phyloP scores from a whole-genome alignment of 345 rosid species.

The Barbarea vulgaris region DNA sequence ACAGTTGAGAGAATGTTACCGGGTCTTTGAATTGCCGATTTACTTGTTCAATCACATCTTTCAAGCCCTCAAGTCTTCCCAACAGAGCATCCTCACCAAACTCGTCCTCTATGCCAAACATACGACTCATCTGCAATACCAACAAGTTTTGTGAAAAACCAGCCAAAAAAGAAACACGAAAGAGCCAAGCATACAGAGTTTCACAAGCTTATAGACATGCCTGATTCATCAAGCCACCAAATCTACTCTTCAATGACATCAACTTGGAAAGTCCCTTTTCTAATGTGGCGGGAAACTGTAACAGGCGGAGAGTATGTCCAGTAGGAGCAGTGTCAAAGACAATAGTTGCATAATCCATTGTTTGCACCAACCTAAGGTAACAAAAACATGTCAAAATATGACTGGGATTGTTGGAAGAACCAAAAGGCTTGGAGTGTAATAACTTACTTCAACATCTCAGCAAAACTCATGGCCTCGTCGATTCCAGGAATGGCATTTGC shows the following conservation, averaged over 20 bases:
- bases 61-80: conserved; percentile 99
- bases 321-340: conserved; percentile 99
- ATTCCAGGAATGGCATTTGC: conserved; percentile 98
- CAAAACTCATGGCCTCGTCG: conserved; percentile 99
- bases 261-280: conserved; percentile 94
- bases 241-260: conserved; percentile 86
- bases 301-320: conserved; percentile 91
- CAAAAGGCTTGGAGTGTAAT: conserved; percentile 9
- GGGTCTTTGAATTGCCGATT: conserved; percentile 97
- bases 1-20: conserved; percentile 43
- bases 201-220: conserved; percentile 46
- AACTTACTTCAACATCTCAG: conserved; percentile 91
- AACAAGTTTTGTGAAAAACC: conserved; percentile 12
- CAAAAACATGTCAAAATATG: conserved; percentile 16
- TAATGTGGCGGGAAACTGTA: conserved; percentile 92
- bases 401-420: neutral
- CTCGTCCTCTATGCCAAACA: conserved; percentile 86
- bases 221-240: conserved; percentile 95
- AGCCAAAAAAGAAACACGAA: conserved; percentile 2
- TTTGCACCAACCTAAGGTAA: conserved; percentile 82
- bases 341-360: conserved; percentile 94
- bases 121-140: conserved; percentile 73
- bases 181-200: conserved; percentile 13
- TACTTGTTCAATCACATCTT: conserved; percentile 96
- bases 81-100: conserved; percentile 96